Base-by-base conservation (phyloP, 1,284 basidiomycete species). In the Boletellus deceptivus region DNA sequence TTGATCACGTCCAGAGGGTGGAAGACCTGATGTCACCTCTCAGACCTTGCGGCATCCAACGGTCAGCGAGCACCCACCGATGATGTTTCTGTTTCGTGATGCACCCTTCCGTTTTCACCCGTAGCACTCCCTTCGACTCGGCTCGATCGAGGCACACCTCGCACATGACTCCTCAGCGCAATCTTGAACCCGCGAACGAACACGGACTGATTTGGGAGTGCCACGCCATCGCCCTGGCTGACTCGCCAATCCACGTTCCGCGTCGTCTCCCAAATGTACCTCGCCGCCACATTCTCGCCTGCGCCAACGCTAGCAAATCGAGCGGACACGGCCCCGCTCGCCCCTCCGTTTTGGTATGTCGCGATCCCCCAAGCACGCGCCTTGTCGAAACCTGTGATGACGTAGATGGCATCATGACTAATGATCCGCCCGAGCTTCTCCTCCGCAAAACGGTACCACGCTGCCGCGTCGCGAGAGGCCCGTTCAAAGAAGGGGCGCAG, bases 171-270 rank as follows among this genome's bases (percentile, higher is more conserved):
- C 40, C 59, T 46, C 31, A 65, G 16, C 25, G 61, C 61, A 25
- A 62, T 49, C 62, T 68, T 62, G 62, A 60, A 64, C 18, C 61
- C 64, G 17, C 63, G 63, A 24, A 64, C 51, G 17, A 60, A 51
- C 11, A 66, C 59, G 17, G 61, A 43, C 27, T 62, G 63, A 14
- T 65, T 64, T n/a, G 52, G 13, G 8, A 49, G 17, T 1, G 37
- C 52, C 8, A 18, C 37, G 7, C 43, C 38, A 27, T 58, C 52
- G 14, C 17, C 13, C 10, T 59, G 61, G 9, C 61, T 53, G 7
- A 52, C 46, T 3, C 60, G 59, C 50, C 54, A 63, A n/a, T 60
- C 48, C 34, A 66, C 46, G 13, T 14, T 49, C 25, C 35, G 55
- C 13, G 52, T 43, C 29, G 54, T 34, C 46, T 63, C 49, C 61